Evolutionary conservation across 371 early-diverging fungal genomes (phyloP).

Genomic region (Mortierella sp.): DNA sequence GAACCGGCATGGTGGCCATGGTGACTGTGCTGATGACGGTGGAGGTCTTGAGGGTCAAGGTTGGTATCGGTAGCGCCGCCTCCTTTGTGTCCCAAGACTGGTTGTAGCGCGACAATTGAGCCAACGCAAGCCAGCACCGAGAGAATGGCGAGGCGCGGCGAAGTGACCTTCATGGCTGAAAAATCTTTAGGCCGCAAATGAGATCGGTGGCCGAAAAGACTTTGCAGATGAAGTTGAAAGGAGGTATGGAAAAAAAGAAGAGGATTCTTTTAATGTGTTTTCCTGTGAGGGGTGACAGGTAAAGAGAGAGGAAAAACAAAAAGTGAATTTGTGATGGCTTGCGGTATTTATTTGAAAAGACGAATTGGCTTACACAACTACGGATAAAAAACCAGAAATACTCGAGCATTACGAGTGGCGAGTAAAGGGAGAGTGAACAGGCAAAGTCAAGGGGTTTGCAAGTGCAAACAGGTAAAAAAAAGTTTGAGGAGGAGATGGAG

Average conservation of each 20-base stretch:
- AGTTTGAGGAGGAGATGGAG: no score
- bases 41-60: background rate
- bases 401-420: no score
- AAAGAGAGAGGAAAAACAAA: background rate
- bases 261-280: no score
- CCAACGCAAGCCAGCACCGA: slow-evolving; percentile 3
- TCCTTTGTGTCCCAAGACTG: background rate
- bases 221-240: background rate
- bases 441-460: no score
- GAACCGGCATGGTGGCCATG: background rate
- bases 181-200: no score
- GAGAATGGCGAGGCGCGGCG: background rate
- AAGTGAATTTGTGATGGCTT: background rate
- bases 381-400: no score
- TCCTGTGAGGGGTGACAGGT: slow-evolving; percentile 2
- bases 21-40: no score
- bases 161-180: slow-evolving; percentile 8
- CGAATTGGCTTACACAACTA: no score
- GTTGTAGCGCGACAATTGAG: slow-evolving; percentile 8
- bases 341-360: no score
- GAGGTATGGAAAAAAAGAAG: background rate
- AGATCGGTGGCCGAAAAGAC: background rate
- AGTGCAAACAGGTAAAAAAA: no score
- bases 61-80: slow-evolving; percentile 9
- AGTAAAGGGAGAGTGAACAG: no score